Evolutionary conservation across 306 rosid genomes (phyloP).

Genomic region (Dryas alaskensis): DNA sequence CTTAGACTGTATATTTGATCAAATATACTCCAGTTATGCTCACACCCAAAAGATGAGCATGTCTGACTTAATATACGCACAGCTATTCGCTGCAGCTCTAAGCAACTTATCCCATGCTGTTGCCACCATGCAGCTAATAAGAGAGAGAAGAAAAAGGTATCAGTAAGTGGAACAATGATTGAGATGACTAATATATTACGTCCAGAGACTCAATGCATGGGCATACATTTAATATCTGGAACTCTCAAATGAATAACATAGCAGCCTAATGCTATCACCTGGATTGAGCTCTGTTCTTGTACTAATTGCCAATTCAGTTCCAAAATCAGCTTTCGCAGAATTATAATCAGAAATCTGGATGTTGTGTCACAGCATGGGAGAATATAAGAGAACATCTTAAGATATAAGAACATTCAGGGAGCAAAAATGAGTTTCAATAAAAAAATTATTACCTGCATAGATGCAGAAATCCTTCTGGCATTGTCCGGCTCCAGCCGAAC

Average conservation of each 20-base stretch:
- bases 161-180: constrained; percentile 9
- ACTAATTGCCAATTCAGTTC: constrained; percentile 92
- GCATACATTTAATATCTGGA: constrained; percentile 14
- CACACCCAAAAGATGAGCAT: constrained; percentile 72
- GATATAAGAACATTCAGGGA: constrained; percentile 17
- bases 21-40: constrained; percentile 73
- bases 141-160: constrained; percentile 23
- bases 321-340: constrained; percentile 88
- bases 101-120: constrained; percentile 96
- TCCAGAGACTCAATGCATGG: not conserved
- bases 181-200: not conserved
- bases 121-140: constrained; percentile 97
- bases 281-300: constrained; percentile 97
- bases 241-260: constrained; percentile 5
- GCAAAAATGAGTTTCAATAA: constrained; percentile 2
- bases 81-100: constrained; percentile 85
- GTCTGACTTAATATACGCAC: constrained; percentile 92
- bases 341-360: constrained; percentile 75
- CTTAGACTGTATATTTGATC: constrained; percentile 62
- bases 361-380: constrained; percentile 5
- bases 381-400: constrained; percentile 14
- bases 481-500: constrained; percentile 79
- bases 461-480: constrained; percentile 74
- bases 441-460: constrained; percentile 64
- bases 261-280: constrained; percentile 42